Evolutionary conservation across 805 yeast genomes (phyloP).

Genomic region (Saccharomycopsis fermentans): DNA sequence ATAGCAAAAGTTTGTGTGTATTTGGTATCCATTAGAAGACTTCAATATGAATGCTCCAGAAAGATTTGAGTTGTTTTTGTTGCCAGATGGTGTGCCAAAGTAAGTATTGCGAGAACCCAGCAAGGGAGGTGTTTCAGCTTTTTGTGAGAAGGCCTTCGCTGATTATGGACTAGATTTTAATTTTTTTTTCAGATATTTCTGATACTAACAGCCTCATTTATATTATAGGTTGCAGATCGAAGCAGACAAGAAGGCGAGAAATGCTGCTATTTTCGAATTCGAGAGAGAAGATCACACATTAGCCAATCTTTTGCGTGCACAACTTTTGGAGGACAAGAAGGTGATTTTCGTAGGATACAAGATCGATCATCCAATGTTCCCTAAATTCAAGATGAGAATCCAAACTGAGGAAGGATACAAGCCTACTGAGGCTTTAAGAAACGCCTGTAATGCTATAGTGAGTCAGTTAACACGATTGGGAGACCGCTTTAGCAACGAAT

Average conservation of each 20-base stretch:
- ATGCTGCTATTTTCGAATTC: constrained; percentile 84
- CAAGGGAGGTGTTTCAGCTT: too few relatives aligned
- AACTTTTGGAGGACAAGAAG: constrained; percentile 71
- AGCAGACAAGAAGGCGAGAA: constrained; percentile 92
- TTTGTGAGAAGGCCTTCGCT: too few relatives aligned
- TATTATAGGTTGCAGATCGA: constrained; percentile 57
- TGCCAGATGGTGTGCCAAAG: constrained; percentile 98
- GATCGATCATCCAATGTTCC: constrained; percentile 95
- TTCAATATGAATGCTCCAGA: constrained; percentile 91
- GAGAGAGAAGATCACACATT: constrained; percentile 97
- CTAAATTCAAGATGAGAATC: constrained; percentile 85
- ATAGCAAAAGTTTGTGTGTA: too few relatives aligned
- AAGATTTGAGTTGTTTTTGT: constrained; percentile 89
- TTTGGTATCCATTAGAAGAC: background rate
- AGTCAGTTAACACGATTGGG: constrained; percentile 65
- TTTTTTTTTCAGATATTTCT: too few relatives aligned
- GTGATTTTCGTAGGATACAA: constrained; percentile 97
- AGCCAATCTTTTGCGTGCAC: constrained; percentile 82
- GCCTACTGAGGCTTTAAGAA: constrained; percentile 81
- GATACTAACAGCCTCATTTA: constrained; percentile 1
- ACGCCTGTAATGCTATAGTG: constrained; percentile 80
- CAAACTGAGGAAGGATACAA: constrained; percentile 94
- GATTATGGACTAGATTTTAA: too few relatives aligned
- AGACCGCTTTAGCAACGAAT: constrained; percentile 79
- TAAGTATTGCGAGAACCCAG: constrained; percentile 31